Conservation (phyloP, 2,329 filamentous ascomycete genomes). For the Apiospora hydei region DNA sequence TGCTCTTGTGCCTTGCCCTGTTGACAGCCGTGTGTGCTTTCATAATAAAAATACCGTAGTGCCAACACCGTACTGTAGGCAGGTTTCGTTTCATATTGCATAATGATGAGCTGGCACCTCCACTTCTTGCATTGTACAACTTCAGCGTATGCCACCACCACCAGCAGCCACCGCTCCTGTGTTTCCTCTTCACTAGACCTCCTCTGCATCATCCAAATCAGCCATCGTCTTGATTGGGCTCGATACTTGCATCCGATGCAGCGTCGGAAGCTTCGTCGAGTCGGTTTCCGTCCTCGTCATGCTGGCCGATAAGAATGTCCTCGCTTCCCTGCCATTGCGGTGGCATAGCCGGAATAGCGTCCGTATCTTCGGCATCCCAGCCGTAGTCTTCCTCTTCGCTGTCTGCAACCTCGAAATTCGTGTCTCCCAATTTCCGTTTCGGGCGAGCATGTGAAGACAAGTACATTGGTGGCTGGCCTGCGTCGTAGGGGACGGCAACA, state of each 20-base stretch:
- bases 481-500: constrained; percentile 50
- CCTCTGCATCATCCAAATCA: not conserved
- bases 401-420: constrained; percentile 65
- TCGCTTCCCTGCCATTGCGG: constrained; percentile 74
- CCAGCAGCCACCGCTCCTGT: not conserved
- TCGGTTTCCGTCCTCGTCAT: constrained; percentile 29
- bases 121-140: constrained; percentile 12
- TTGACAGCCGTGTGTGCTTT: constrained; percentile 1
- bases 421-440: constrained; percentile 71
- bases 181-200: not conserved
- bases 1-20: constrained; percentile 3
- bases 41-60: constrained; percentile 3
- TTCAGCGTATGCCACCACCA: not conserved
- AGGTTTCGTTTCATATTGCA: constrained; percentile 22
- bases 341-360: constrained; percentile 64
- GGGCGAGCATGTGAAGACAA: constrained; percentile 48
- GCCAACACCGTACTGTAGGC: constrained; percentile 9
- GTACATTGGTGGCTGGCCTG: constrained; percentile 43
- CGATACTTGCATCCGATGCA: not conserved
- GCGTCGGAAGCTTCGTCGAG: constrained; percentile 26
- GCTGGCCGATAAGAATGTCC: constrained; percentile 62
- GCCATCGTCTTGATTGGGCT: not conserved
- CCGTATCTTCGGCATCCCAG: constrained; percentile 73
- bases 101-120: constrained; percentile 18
- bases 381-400: constrained; percentile 73